Conservation (phyloP, 441 rosid species). For the Populus hybrid region DNA sequence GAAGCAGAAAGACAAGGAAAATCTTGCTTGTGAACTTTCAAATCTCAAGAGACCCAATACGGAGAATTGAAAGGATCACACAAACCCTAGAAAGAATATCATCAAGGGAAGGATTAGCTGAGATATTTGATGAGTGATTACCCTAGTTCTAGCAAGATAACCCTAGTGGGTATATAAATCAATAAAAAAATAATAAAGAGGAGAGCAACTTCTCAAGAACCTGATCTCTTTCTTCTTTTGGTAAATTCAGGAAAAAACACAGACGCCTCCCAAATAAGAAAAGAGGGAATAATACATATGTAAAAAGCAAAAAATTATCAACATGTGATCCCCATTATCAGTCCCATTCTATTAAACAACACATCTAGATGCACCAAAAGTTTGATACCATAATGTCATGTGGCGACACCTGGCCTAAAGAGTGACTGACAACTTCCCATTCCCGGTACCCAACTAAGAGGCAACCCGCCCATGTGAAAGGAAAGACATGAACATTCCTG, state of each 20-base stretch:
- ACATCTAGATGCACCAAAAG: constrained; percentile 21
- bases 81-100: constrained; percentile 46
- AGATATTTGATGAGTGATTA: background rate
- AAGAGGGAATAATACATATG: constrained; percentile 21
- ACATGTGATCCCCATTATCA: constrained; percentile 27
- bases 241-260: constrained; percentile 35
- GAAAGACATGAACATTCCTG: constrained; percentile 55
- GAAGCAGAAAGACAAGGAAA: background rate
- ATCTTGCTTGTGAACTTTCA: background rate
- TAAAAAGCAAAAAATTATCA: constrained; percentile 6
- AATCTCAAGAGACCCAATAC: background rate
- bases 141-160: constrained; percentile 15
- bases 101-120: background rate
- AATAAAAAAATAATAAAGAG: constrained; percentile 4
- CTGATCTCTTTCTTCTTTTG: constrained; percentile 61
- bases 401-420: constrained; percentile 34
- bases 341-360: background rate
- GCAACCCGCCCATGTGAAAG: constrained; percentile 26
- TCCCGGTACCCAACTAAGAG: constrained; percentile 42
- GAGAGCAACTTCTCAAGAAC: constrained; percentile 19
- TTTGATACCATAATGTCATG: constrained; percentile 14
- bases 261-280: constrained; percentile 34
- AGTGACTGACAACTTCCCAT: constrained; percentile 37
- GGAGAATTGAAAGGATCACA: background rate
- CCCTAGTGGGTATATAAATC: constrained; percentile 23